A percentile compares a stretch with the other conserved stretches of the same genome.
phyloP scores from a whole-genome alignment of 1,284 basidiomycete species.

The Athelia psychrophila region DNA sequence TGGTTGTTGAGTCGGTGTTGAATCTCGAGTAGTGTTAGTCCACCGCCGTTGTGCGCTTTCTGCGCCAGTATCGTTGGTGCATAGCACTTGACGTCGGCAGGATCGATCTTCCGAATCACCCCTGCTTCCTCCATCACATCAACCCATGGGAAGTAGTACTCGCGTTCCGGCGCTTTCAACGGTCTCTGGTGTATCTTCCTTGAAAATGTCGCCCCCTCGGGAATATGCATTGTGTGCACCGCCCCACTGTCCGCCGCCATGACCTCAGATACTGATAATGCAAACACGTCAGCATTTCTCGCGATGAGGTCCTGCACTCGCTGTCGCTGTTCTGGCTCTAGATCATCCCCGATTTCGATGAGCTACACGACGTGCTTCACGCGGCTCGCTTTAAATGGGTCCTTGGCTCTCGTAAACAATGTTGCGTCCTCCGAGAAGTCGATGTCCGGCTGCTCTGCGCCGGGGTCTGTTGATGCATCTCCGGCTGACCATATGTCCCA shows the following conservation, averaged over 20 bases:
- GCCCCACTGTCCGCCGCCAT: constrained; percentile 8
- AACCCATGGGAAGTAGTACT: background rate
- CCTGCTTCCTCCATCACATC: background rate
- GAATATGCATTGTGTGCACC: constrained; percentile 16
- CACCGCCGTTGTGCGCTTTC: constrained; percentile 14
- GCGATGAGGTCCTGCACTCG: constrained; percentile 12
- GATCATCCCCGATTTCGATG: constrained; percentile 16
- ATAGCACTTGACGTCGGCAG: constrained; percentile 16
- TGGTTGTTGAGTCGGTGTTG: constrained; percentile 16
- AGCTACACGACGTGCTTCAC: constrained; percentile 18
- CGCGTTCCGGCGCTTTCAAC: background rate
- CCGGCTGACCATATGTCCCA: too few species aligned
- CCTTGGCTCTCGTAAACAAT: constrained; percentile 11
- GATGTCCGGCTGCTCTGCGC: constrained; percentile 11
- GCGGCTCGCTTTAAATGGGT: constrained; percentile 19
- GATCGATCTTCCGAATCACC: constrained; percentile 11
- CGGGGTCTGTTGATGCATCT: background rate
- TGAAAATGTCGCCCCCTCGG: constrained; percentile 7
- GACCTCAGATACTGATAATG: constrained; percentile 25
- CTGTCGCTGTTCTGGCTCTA: constrained; percentile 12
- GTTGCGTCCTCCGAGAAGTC: background rate
- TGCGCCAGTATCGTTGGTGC: constrained; percentile 14
- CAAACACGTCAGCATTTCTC: constrained; percentile 26
- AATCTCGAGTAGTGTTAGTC: constrained; percentile 14
- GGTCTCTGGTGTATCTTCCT: constrained; percentile 3